These are phyloP conservation scores for Tolypocladium endophyticum DNA, from an alignment of 2,329 filamentous ascomycete genomes.

Conservation along the genomic window DNA sequence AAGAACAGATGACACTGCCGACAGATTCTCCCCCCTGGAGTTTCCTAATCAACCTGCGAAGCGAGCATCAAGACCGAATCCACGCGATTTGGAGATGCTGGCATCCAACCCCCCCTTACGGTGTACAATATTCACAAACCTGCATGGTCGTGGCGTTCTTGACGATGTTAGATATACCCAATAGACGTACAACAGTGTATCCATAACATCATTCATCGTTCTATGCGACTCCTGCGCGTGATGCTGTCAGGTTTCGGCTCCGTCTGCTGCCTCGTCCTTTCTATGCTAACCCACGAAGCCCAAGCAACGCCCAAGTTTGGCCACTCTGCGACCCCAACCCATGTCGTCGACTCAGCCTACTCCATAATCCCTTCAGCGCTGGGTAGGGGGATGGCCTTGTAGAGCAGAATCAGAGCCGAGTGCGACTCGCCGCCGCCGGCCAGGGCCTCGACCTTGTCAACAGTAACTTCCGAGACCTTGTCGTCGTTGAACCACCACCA, in stretches of 20 bases:
- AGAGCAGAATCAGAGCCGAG: constrained; percentile 71
- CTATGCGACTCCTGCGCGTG: background rate
- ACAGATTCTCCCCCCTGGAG: background rate
- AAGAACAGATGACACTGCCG: constrained; percentile 1
- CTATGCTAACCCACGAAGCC: background rate
- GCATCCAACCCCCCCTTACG: background rate
- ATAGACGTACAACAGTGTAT: background rate
- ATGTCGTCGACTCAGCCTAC: constrained; percentile 5
- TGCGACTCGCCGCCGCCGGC: constrained; percentile 83
- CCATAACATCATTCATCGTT: background rate
- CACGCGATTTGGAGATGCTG: background rate
- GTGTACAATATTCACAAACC: background rate
- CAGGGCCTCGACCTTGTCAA: constrained; percentile 83
- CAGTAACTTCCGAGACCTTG: constrained; percentile 83
- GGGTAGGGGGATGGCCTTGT: constrained; percentile 63
- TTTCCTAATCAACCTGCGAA: background rate
- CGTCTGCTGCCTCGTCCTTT: background rate
- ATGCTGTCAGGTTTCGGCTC: background rate
- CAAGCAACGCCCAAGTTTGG: background rate
- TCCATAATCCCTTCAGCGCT: constrained; percentile 35
- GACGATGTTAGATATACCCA: constrained; percentile 1
- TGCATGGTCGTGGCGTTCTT: constrained; percentile 4
- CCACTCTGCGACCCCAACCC: background rate
- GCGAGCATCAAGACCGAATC: background rate
- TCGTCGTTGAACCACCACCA: constrained; percentile 99